Conservation (phyloP, 1,284 basidiomycete genomes). For the Apiotrichum mycotoxinovorans region DNA sequence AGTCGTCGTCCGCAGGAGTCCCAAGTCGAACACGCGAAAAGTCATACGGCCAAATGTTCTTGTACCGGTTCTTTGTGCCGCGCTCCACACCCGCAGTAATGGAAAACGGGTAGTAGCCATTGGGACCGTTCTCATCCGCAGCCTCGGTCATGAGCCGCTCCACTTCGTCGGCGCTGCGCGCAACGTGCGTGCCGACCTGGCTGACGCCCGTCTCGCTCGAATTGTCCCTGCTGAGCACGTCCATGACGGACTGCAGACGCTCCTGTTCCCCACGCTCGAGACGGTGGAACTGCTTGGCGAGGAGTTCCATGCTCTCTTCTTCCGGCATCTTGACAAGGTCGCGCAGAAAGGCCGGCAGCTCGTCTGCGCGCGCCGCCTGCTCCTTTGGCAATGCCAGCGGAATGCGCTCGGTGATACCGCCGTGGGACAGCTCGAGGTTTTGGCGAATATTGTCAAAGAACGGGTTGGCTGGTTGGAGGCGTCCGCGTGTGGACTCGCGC, state of each 20-base stretch:
- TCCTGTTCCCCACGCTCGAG: slow-evolving; percentile 90
- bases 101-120: slow-evolving; percentile 68
- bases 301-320: slow-evolving; percentile 53
- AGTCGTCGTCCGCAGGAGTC: slow-evolving; percentile 56
- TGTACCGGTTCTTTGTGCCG: slow-evolving; percentile 81
- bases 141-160: slow-evolving; percentile 20
- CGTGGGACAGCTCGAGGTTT: slow-evolving; percentile 82
- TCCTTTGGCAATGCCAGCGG: slow-evolving; percentile 66
- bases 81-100: slow-evolving; percentile 96
- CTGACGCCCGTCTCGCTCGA: background rate
- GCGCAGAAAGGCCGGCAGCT: slow-evolving; percentile 77
- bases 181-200: background rate
- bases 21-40: slow-evolving; percentile 66
- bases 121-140: background rate
- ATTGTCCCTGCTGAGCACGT: slow-evolving; percentile 37
- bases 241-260: slow-evolving; percentile 85
- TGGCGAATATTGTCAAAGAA: slow-evolving; percentile 96
- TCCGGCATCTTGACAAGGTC: slow-evolving; percentile 64
- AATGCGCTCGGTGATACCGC: slow-evolving; percentile 74
- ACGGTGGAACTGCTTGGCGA: slow-evolving; percentile 73
- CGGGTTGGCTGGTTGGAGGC: slow-evolving; percentile 63
- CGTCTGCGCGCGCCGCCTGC: slow-evolving; percentile 61
- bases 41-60: slow-evolving; percentile 96
- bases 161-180: slow-evolving; percentile 22
- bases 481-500: background rate